Evolutionary conservation across 345 rosid species (phyloP).

Genomic region (Eucalyptus sp.): DNA sequence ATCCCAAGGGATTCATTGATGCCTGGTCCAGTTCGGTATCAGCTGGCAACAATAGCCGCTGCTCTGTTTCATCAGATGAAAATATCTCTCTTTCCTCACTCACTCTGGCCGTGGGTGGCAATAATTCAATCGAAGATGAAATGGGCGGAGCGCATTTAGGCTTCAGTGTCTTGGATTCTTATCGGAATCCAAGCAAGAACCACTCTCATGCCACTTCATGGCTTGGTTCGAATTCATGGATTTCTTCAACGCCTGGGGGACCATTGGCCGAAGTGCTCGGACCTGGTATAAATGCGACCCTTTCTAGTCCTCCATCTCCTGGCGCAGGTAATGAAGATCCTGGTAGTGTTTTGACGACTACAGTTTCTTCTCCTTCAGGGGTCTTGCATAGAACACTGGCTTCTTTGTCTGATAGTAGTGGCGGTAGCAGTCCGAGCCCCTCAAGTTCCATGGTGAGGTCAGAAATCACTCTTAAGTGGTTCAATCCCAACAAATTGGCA

Average conservation of each 20-base stretch:
- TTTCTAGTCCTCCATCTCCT: conserved; percentile 6
- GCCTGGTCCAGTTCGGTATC: conserved; percentile 31
- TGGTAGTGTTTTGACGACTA: conserved; percentile 10
- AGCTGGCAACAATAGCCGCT: neutral
- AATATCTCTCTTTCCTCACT: conserved; percentile 24
- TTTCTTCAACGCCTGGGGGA: conserved; percentile 32
- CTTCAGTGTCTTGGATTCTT: conserved; percentile 8
- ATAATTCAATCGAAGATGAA: conserved; percentile 11
- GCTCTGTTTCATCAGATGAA: conserved; percentile 21
- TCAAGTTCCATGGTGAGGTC: conserved; percentile 17
- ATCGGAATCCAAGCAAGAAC: conserved; percentile 9
- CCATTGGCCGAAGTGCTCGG: conserved; percentile 69
- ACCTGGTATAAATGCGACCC: conserved; percentile 4
- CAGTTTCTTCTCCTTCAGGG: conserved; percentile 50
- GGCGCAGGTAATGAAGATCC: conserved; percentile 1
- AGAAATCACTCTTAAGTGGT: conserved; percentile 22
- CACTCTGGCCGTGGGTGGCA: conserved; percentile 43
- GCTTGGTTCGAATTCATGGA: conserved; percentile 24
- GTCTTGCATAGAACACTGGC: conserved; percentile 33
- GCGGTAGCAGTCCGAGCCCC: conserved; percentile 30
- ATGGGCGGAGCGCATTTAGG: conserved; percentile 29
- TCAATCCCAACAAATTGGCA: conserved; percentile 5
- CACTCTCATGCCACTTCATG: conserved; percentile 16
- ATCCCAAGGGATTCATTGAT: conserved; percentile 37
- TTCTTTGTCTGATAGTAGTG: conserved; percentile 57